Conservation (phyloP, 2,329 filamentous ascomycete genomes). For the Pseudogymnoascus sp. region DNA sequence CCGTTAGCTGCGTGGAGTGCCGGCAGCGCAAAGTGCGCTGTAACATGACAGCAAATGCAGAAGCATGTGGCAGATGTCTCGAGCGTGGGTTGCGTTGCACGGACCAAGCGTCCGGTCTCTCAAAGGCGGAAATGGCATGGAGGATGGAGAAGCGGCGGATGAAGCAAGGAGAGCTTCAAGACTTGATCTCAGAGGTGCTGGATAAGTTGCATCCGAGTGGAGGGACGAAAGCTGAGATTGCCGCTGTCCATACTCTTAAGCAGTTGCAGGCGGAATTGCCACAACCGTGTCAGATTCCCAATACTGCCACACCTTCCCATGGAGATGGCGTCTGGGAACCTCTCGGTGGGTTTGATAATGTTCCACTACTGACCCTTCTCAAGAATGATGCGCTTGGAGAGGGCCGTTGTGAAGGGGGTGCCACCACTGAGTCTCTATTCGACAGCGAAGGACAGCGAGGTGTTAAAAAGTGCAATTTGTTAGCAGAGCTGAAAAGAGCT, state of each 20-base stretch:
- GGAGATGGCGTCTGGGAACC: background rate
- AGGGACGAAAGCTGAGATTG: background rate
- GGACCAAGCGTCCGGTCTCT: conserved; percentile 32
- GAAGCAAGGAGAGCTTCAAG: conserved; percentile 24
- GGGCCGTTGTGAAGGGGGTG: background rate
- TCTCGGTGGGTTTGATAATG: background rate
- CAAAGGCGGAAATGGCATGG: conserved; percentile 12
- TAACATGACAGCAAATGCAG: conserved; percentile 33
- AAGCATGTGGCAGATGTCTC: conserved; percentile 37
- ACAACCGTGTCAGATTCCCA: background rate
- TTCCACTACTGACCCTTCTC: background rate
- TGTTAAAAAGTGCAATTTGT: background rate
- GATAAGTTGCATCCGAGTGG: conserved; percentile 11
- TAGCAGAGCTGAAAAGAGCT: conserved; percentile 10
- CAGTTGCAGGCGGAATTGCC: background rate
- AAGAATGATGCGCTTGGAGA: background rate
- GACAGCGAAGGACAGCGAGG: background rate
- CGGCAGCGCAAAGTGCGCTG: conserved; percentile 43
- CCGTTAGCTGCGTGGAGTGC: conserved; percentile 34
- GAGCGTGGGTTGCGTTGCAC: conserved; percentile 37
- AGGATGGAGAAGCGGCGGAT: conserved; percentile 10
- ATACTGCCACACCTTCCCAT: background rate
- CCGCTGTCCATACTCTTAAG: background rate
- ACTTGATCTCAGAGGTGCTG: conserved; percentile 18
- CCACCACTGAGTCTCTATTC: background rate